phyloP scores from a whole-genome alignment of 257 asterid species.

The Ilex asprella region DNA sequence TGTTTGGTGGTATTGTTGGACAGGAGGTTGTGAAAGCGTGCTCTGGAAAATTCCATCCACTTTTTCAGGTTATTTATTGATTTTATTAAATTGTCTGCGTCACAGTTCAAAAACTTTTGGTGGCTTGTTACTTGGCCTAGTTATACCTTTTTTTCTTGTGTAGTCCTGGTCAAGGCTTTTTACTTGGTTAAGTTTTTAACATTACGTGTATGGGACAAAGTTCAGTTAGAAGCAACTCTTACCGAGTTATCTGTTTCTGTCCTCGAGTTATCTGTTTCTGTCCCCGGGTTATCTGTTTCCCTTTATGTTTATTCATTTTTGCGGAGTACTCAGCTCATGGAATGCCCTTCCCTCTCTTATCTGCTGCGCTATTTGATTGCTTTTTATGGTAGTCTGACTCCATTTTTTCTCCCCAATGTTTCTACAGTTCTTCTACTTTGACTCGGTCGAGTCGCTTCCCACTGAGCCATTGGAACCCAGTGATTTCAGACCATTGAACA shows the following conservation, averaged over 20 bases:
- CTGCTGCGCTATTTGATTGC: not conserved
- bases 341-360: too few relatives aligned
- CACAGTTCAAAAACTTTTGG: not conserved
- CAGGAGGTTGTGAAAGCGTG: conserved; percentile 97
- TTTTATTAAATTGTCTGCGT: conserved; percentile 3
- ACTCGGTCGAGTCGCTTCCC: conserved; percentile 88
- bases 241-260: too few relatives aligned
- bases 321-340: too few relatives aligned
- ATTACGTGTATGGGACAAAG: too few relatives aligned
- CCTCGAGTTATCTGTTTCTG: too few relatives aligned
- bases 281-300: too few relatives aligned
- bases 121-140: not conserved
- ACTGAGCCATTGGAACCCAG: conserved; percentile 62
- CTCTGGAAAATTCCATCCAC: conserved; percentile 95
- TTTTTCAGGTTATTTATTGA: conserved; percentile 54
- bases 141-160: not conserved
- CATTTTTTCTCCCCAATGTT: conserved; percentile 8
- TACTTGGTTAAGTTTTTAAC: too few relatives aligned
- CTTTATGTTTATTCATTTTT: too few relatives aligned
- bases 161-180: too few relatives aligned
- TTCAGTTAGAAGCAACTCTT: too few relatives aligned
- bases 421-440: conserved; percentile 83
- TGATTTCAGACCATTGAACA: conserved; percentile 65
- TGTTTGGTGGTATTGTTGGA: conserved; percentile 95
- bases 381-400: not conserved